phyloP scores from a whole-genome alignment of 768 basidiomycete species.

The Termitomyces titanicus region DNA sequence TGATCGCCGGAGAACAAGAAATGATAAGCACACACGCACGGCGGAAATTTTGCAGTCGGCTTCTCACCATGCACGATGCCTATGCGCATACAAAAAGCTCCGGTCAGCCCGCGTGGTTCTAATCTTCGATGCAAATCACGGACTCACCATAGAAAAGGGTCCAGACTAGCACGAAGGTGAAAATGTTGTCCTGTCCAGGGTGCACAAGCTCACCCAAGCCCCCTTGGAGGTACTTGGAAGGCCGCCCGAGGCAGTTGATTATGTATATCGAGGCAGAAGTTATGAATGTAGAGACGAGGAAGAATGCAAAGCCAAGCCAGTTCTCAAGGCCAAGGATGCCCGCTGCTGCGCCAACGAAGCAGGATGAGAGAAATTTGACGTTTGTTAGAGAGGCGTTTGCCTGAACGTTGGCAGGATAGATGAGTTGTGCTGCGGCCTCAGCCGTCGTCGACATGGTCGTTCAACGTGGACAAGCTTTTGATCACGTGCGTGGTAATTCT shows the following conservation, averaged over 20 bases:
- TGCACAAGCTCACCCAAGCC: constrained; percentile 69
- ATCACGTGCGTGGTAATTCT: background rate
- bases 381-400: constrained; percentile 59
- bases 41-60: background rate
- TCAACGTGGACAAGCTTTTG: background rate
- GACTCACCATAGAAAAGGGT: constrained; percentile 86
- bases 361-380: constrained; percentile 78
- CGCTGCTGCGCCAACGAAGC: constrained; percentile 83
- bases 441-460: constrained; percentile 44
- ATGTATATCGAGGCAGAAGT: constrained; percentile 62
- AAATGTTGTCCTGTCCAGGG: constrained; percentile 86
- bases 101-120: background rate
- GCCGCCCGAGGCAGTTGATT: constrained; percentile 69
- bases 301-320: constrained; percentile 77
- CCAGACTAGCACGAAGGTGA: constrained; percentile 92
- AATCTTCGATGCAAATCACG: constrained; percentile 1
- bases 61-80: constrained; percentile 49
- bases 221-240: constrained; percentile 58
- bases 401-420: constrained; percentile 64
- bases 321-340: constrained; percentile 90
- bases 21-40: constrained; percentile 3
- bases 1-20: constrained; percentile 9
- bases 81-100: constrained; percentile 11
- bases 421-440: constrained; percentile 52
- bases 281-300: constrained; percentile 62